Base-by-base conservation (phyloP, 768 basidiomycete species). In the Tephrocybe sp. region DNA sequence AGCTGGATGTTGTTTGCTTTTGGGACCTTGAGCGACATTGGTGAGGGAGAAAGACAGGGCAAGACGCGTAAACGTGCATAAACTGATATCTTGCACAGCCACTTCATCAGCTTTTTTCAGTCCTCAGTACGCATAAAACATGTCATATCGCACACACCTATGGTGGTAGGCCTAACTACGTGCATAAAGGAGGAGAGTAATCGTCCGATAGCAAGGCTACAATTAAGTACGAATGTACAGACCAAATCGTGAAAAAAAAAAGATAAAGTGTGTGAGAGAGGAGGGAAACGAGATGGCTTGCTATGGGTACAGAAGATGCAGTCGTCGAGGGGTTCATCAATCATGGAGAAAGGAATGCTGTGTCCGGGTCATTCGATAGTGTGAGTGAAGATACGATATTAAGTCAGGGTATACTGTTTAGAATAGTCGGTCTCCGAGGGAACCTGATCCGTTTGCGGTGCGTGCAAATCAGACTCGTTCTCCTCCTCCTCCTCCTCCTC, bases 11-110 rank as follows among this genome's bases (percentile, higher is more conserved):
- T 89, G 64, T 83, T 87, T 45, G 86, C 74, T 69, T 94, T 94
- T 23, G 94, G 94, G 16, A 97, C 92, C 76, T 94, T 94, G 61
- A 97, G 78, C 54, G 93, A 85, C 94, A 97, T 97, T 42, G 56
- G 44, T 50, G 34, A 50, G 37, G 44, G 39, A 37, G 41, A 39
- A 55, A 48, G 38, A 33, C 36, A 47, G 33, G 21, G 11, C 25
- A 34, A 54, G 45, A 57, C 60, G 59, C 59, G 57, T 58, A 48
- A 53, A 58, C 54, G 44, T 40, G 36, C 31, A 45, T 46, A 50
- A 54, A 55, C 56, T 47, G 42, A 50, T 53, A 44, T 57, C 50
- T 58, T 55, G 49, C 60, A 61, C 57, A 61, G 60, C 60, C 60
- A 61, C 60, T 11, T 31, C 16, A 39, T n/a, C n/a, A n/a, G n/a